phyloP scores from a whole-genome alignment of 208 protist species.

The Leishmania arabica region DNA sequence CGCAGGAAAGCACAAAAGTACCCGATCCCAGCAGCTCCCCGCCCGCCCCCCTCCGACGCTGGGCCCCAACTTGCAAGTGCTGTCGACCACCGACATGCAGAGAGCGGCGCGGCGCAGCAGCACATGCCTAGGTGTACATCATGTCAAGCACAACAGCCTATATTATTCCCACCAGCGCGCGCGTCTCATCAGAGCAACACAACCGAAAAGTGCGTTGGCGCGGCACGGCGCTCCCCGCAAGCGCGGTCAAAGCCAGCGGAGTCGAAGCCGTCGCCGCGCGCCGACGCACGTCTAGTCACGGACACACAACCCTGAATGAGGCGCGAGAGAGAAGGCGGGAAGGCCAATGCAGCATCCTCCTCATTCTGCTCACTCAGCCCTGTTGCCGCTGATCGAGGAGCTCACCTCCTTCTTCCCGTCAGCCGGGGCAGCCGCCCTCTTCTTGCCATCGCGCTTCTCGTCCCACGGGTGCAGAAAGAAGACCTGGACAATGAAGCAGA shows the following conservation, averaged over 20 bases:
- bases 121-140: background rate
- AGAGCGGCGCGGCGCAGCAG: background rate
- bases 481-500: conserved; percentile 74
- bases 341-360: background rate
- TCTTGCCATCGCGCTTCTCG: conserved; percentile 28
- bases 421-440: background rate
- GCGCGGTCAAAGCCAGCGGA: background rate
- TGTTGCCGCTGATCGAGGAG: background rate
- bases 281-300: background rate
- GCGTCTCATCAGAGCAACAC: background rate
- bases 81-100: background rate
- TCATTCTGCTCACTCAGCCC: background rate
- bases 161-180: background rate
- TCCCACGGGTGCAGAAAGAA: conserved; percentile 82
- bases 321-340: background rate
- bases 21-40: background rate
- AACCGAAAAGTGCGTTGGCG: background rate
- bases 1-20: background rate
- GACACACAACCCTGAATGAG: background rate
- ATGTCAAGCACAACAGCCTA: background rate
- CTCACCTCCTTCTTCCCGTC: conserved; percentile 14
- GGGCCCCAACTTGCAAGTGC: background rate
- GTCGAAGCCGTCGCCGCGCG: background rate
- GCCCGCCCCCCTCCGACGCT: background rate
- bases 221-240: background rate